Conservation (phyloP, 2,329 filamentous ascomycete genomes). For the Sodiomyces alkalinus region DNA sequence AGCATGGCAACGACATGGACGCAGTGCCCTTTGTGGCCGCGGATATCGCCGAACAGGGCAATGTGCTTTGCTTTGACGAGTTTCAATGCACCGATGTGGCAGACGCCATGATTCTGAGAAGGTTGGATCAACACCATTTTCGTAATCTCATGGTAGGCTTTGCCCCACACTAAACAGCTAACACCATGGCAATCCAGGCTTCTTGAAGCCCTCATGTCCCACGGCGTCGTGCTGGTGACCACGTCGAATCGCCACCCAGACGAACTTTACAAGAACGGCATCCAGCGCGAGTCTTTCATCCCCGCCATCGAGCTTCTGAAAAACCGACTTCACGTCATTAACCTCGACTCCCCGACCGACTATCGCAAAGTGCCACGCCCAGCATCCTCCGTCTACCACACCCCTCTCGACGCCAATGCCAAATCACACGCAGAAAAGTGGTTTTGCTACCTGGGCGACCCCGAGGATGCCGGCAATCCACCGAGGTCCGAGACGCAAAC, state of each 20-base stretch:
- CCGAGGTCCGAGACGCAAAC: constrained; percentile 66
- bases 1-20: constrained; percentile 79
- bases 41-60: constrained; percentile 74
- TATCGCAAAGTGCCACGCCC: constrained; percentile 95
- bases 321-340: constrained; percentile 69
- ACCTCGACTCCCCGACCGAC: constrained; percentile 87
- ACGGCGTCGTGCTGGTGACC: constrained; percentile 91
- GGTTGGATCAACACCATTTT: no score
- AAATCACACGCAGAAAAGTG: constrained; percentile 77
- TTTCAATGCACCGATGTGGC: constrained; percentile 98
- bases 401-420: constrained; percentile 67
- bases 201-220: constrained; percentile 82
- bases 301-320: constrained; percentile 91
- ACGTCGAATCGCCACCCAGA: constrained; percentile 95
- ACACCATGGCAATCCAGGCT: constrained; percentile 34
- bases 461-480: constrained; percentile 52
- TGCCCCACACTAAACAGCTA: constrained; percentile 1
- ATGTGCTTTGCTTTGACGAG: constrained; percentile 93
- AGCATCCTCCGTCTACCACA: constrained; percentile 86
- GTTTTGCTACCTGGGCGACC: constrained; percentile 88
- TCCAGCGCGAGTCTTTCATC: constrained; percentile 88
- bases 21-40: constrained; percentile 84
- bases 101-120: constrained; percentile 91
- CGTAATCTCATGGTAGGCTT: background rate
- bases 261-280: constrained; percentile 95